These are phyloP conservation scores for Aleurites moluccanus DNA, from an alignment of 441 rosid species.

Conservation along the genomic window DNA sequence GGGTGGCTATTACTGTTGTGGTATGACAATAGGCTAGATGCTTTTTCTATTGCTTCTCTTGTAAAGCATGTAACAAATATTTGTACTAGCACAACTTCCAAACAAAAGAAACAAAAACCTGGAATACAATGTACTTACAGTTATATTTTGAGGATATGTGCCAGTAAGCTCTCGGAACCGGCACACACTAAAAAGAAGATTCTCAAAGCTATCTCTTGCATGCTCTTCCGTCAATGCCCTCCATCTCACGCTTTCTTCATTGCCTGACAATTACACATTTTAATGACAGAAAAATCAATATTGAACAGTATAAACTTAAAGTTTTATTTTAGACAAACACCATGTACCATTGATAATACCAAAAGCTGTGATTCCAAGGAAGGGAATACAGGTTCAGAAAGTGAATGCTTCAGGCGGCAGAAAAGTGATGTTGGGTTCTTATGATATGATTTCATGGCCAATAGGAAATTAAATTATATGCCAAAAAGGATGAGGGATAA, in stretches of 20 bases:
- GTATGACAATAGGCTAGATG: neutral
- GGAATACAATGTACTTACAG: constrained; percentile 53
- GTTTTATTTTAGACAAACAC: constrained; percentile 3
- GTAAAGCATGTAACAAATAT: neutral
- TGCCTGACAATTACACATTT: constrained; percentile 47
- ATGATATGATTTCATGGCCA: constrained; percentile 2
- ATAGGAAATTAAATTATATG: neutral
- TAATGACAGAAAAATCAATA: constrained; percentile 19
- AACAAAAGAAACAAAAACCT: neutral
- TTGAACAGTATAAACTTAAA: neutral
- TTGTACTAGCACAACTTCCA: neutral
- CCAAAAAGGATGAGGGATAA: neutral
- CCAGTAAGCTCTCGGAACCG: constrained; percentile 96
- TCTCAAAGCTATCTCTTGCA: constrained; percentile 98
- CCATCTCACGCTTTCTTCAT: constrained; percentile 63
- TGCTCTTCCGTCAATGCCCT: constrained; percentile 96
- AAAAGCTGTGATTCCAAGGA: neutral
- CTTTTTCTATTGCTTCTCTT: neutral
- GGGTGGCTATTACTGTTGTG: neutral
- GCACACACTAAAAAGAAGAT: constrained; percentile 89
- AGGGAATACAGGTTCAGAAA: neutral
- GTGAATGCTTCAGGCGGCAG: neutral
- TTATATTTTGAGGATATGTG: constrained; percentile 78
- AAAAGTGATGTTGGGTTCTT: neutral
- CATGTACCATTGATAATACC: neutral